Base-by-base conservation (phyloP, 768 basidiomycete genomes). In the Amanita exitialis region DNA sequence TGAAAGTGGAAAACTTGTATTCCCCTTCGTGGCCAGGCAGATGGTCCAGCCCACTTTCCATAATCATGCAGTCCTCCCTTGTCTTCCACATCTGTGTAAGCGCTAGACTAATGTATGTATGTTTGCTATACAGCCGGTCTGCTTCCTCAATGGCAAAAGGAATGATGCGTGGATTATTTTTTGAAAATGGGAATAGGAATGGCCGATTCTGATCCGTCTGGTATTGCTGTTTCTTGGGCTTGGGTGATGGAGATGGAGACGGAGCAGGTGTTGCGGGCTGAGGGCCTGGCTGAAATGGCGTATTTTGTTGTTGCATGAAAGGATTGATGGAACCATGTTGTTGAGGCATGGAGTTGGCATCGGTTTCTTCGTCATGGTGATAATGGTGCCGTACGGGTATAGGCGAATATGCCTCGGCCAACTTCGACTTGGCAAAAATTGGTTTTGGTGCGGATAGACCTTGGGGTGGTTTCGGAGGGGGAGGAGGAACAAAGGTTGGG, bases 161-260 rank as follows among this genome's bases (percentile, higher is more conserved):
- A 3, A 98, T 90, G n/a, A 89, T 71, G 37, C 79, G 77, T 20
- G 72, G 73, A 41, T 47, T 53, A 39, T 36, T 9, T n/a, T 82
- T 78, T 5, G 92, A 90, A 63, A 96, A 99, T 0, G 96, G 96
- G 64, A 99, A 94, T 54, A 98, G 69, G 64, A 98, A 99, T 1
- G 96, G 95, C 10, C 89, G 76, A 42, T 71, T 82, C 63, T 94
- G 96, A 66, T 99, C 96, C 0, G 96, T 99, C 62, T 98, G 96
- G 64, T 91, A 99, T 63, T 95, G 91, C 62, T 95, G 95, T 64
- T 98, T 97, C 72, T 99, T 99, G 8, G 90, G 91, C 61, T 95
- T 97, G 2, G 82, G 88, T 30, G 71, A 73, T 1, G 78, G 77
- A 6, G 81, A 78, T 3, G 90, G 89, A 0, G 90, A 82, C 1